Conservation (phyloP, 2,329 filamentous ascomycete genomes). For the Clathrospora elynae region DNA sequence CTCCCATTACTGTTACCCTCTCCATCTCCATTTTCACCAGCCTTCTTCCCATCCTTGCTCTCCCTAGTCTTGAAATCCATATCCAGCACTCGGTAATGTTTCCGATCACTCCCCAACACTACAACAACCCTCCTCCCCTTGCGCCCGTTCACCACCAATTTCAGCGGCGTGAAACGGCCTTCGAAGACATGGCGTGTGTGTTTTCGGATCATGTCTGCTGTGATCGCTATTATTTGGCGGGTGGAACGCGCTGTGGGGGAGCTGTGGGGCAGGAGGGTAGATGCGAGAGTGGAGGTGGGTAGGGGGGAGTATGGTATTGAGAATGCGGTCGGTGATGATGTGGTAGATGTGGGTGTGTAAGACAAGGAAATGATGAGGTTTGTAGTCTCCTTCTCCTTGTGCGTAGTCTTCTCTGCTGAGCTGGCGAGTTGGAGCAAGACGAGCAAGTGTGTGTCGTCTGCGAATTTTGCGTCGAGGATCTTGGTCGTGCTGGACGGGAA, state of each 20-base stretch:
- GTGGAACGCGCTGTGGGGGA: constrained; percentile 12
- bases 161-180: constrained; percentile 55
- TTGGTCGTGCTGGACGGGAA: constrained; percentile 41
- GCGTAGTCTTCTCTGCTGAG: background rate
- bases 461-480: constrained; percentile 70
- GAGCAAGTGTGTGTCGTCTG: constrained; percentile 66
- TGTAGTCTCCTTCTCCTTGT: constrained; percentile 1
- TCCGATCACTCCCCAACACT: constrained; percentile 59
- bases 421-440: constrained; percentile 58
- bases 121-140: constrained; percentile 59
- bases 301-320: constrained; percentile 14
- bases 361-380: constrained; percentile 41
- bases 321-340: constrained; percentile 29
- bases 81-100: constrained; percentile 63
- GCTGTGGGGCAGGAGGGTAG: constrained; percentile 9
- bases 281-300: constrained; percentile 7
- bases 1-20: constrained; percentile 6
- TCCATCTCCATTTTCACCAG: background rate
- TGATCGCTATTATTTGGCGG: no score
- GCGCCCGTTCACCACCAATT: constrained; percentile 61
- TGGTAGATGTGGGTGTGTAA: background rate
- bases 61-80: constrained; percentile 51
- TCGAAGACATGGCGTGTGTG: constrained; percentile 56
- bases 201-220: constrained; percentile 13
- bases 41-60: constrained; percentile 23